Evolutionary conservation across 2,329 filamentous ascomycete genomes (phyloP), one percentile per base, ranked within the genome.

Genomic region (Dothidotthia symphoricarpi): DNA sequence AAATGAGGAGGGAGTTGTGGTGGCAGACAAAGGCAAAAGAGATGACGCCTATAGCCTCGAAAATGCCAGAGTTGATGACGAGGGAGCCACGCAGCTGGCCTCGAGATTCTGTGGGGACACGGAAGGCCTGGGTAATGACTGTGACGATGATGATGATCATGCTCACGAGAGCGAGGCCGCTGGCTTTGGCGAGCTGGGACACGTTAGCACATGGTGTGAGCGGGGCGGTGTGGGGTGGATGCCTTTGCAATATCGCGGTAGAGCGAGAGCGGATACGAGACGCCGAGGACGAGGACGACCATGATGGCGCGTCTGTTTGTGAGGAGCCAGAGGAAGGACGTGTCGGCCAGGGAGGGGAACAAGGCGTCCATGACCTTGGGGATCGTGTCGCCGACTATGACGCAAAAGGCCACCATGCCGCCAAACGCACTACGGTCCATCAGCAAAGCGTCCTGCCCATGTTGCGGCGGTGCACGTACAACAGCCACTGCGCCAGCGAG

Each of bases 321-420:
- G 54, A 98, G 71, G 39, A 95, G 75, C 66, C 88, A 87, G 13
- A 97, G 67, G 15, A 96, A 85, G 0, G 88, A 82, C 63, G 86
- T 81, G 19, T 82, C 74, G 26, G 73, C 70, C 42, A 97, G 64
- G 3, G 79, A 80, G 0, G 93, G 90, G 72, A 91, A 95, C 4
- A 96, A 68, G 4, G 90, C 88, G 31, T 76, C 71, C 57, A 97
- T 67, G 31, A 98, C 93, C 64, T 90, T 88, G 3, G 93, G 93
- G 61, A 98, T 96, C 1, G 88, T 90, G 66, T 98, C 93, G 43
- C 93, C 93, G 8, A 98, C 86, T 59, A 98, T 96, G 58, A 98
- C 89, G 51, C 90, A 93, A 67, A 97, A 98, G 11, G 93, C 93
- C 39, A 98, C 82, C 93, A 98, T 98, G 49, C 93, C 93, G 39